A percentile compares a stretch with the other conserved stretches of the same genome.
These are phyloP conservation scores for Elsinoe fawcettii DNA, from an alignment of 2,329 filamentous ascomycete species.

Conservation along the genomic window DNA sequence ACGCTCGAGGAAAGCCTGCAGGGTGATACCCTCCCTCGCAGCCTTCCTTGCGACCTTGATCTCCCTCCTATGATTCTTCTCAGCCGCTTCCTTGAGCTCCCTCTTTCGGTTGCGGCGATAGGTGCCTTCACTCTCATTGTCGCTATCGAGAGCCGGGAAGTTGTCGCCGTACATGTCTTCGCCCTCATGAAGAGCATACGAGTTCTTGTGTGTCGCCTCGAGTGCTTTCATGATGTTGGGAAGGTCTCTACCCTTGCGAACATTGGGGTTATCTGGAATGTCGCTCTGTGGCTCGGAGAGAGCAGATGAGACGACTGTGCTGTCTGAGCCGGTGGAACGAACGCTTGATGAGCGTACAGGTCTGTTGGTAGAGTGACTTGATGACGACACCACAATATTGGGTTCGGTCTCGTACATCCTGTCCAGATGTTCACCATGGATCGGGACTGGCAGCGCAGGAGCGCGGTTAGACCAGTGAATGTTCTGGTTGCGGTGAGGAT, in stretches of 20 bases:
- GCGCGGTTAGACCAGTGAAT: neutral
- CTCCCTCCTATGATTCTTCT: neutral
- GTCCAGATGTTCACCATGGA: neutral
- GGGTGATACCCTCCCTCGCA: neutral
- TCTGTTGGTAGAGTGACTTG: neutral
- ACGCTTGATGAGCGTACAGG: neutral
- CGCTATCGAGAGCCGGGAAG: constrained; percentile 5
- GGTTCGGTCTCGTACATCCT: neutral
- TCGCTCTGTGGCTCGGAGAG: neutral
- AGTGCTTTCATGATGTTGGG: constrained; percentile 1
- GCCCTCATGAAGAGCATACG: neutral
- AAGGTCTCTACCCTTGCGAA: constrained; percentile 2
- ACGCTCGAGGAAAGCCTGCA: neutral
- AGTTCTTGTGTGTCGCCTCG: neutral
- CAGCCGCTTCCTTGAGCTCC: neutral
- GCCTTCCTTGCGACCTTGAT: neutral
- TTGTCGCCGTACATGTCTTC: neutral
- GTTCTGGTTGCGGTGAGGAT: neutral
- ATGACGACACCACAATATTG: neutral
- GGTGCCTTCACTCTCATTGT: constrained; percentile 3
- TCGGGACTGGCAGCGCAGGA: neutral
- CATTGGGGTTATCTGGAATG: neutral
- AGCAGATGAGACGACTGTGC: neutral
- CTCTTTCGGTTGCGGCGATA: neutral
- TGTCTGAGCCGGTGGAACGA: neutral